These are phyloP conservation scores for Collybiopsis confluens DNA, from an alignment of 768 basidiomycete species.

Conservation along the genomic window DNA sequence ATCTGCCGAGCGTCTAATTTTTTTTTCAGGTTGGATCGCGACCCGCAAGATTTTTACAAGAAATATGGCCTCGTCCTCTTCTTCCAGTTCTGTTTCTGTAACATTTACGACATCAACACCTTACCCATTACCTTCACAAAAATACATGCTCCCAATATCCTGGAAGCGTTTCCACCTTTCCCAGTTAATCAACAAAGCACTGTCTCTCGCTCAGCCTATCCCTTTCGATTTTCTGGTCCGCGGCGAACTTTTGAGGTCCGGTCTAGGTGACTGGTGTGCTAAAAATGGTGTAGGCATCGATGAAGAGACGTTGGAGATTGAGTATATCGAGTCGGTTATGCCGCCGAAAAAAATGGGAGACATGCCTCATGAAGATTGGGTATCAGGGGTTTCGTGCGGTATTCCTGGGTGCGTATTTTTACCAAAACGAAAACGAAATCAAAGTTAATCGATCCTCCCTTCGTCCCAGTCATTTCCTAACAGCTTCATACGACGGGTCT, in stretches of 20 bases:
- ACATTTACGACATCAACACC: slow-evolving; percentile 70
- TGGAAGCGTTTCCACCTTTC: slow-evolving; percentile 98
- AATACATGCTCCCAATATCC: slow-evolving; percentile 85
- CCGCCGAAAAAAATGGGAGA: slow-evolving; percentile 80
- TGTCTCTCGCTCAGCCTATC: slow-evolving; percentile 65
- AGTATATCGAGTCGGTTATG: slow-evolving; percentile 86
- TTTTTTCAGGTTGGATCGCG: background rate
- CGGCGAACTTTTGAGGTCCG: slow-evolving; percentile 74
- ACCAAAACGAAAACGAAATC: background rate
- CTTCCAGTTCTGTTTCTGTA: slow-evolving; percentile 45
- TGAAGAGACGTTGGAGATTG: slow-evolving; percentile 90
- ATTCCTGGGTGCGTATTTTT: slow-evolving; percentile 40
- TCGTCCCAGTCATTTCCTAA: slow-evolving; percentile 57
- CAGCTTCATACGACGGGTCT: slow-evolving; percentile 78
- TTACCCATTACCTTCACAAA: slow-evolving; percentile 78
- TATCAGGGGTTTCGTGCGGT: slow-evolving; percentile 71
- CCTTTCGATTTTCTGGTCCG: slow-evolving; percentile 92
- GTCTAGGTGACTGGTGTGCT: slow-evolving; percentile 69
- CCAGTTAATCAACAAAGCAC: slow-evolving; percentile 92
- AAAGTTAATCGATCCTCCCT: no score
- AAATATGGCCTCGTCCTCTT: slow-evolving; percentile 21
- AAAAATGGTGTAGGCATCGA: slow-evolving; percentile 74
- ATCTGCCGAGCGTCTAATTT: background rate
- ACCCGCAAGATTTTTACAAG: no score
- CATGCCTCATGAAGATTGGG: slow-evolving; percentile 91